phyloP scores from a whole-genome alignment of 2,329 filamentous ascomycete species.

The Aspergillus sp. region DNA sequence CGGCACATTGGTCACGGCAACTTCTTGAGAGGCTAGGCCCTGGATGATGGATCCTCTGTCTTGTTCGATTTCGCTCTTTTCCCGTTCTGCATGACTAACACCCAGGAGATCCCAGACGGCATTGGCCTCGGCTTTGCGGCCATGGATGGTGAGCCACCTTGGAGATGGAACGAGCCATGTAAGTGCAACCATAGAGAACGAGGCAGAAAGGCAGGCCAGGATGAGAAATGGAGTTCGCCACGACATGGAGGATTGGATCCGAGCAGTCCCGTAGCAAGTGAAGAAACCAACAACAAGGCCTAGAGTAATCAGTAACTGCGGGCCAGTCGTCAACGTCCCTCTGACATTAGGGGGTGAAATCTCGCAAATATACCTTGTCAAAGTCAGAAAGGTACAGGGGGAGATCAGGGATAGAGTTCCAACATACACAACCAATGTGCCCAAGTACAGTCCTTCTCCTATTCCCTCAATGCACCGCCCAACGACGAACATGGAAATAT shows the following conservation, averaged over 20 bases:
- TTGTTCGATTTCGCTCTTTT: conserved; percentile 47
- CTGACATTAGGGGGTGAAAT: conserved; percentile 55
- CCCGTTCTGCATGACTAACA: conserved; percentile 47
- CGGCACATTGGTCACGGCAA: conserved; percentile 1
- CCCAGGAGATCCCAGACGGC: conserved; percentile 44
- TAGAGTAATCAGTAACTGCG: conserved; percentile 53
- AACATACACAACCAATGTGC: conserved; percentile 52
- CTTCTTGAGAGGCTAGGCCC: background rate
- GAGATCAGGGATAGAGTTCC: background rate
- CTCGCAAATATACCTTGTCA: conserved; percentile 54
- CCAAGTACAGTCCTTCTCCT: conserved; percentile 60
- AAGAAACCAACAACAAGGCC: conserved; percentile 60
- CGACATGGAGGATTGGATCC: conserved; percentile 49
- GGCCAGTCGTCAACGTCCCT: conserved; percentile 53
- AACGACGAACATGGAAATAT: conserved; percentile 54
- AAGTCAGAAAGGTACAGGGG: conserved; percentile 1
- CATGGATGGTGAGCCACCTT: conserved; percentile 56
- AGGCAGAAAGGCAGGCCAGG: conserved; percentile 42
- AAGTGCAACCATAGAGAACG: conserved; percentile 40
- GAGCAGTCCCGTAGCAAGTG: conserved; percentile 57
- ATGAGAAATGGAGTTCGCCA: conserved; percentile 60
- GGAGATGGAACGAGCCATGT: conserved; percentile 56
- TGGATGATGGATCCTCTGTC: conserved; percentile 15
- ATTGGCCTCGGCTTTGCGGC: conserved; percentile 49
- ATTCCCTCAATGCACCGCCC: conserved; percentile 59